Evolutionary conservation across 2,329 filamentous ascomycete species (phyloP).

Genomic region (Hypoxylon sp.): DNA sequence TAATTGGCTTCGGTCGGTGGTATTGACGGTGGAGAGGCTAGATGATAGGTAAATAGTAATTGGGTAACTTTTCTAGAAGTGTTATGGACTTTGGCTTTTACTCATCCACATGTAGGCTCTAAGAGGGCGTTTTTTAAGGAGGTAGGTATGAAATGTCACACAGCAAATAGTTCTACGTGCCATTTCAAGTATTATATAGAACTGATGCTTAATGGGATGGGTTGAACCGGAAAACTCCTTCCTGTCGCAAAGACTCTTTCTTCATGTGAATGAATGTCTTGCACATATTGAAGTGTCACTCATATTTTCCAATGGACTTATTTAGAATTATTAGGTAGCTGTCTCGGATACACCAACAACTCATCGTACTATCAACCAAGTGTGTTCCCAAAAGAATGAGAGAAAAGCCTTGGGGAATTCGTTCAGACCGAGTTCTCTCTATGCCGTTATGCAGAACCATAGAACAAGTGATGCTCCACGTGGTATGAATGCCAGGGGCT

Average conservation of each 20-base stretch:
- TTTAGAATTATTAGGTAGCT: constrained; percentile 10
- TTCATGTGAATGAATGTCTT: constrained; percentile 19
- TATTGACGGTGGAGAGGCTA: too few species aligned
- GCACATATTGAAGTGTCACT: neutral
- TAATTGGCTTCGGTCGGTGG: too few species aligned
- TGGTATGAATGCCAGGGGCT: too few species aligned
- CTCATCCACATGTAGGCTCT: too few species aligned
- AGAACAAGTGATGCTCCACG: too few species aligned
- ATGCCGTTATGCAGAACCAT: neutral
- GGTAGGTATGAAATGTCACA: too few species aligned
- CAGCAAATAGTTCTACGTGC: neutral
- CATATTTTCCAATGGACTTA: constrained; percentile 3
- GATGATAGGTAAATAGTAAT: too few species aligned
- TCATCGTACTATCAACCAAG: constrained; percentile 5
- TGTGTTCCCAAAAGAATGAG: constrained; percentile 13
- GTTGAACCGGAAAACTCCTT: neutral
- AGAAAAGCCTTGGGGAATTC: neutral
- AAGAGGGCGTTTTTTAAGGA: too few species aligned
- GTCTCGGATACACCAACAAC: constrained; percentile 21
- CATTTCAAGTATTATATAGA: constrained; percentile 15
- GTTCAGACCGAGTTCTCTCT: neutral
- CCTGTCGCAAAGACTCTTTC: constrained; percentile 23
- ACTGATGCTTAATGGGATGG: neutral
- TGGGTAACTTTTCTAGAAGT: too few species aligned
- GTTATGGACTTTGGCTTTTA: too few species aligned